Conservation (phyloP, 495 filamentous ascomycete genomes). For the Penicillium verhagenii region DNA sequence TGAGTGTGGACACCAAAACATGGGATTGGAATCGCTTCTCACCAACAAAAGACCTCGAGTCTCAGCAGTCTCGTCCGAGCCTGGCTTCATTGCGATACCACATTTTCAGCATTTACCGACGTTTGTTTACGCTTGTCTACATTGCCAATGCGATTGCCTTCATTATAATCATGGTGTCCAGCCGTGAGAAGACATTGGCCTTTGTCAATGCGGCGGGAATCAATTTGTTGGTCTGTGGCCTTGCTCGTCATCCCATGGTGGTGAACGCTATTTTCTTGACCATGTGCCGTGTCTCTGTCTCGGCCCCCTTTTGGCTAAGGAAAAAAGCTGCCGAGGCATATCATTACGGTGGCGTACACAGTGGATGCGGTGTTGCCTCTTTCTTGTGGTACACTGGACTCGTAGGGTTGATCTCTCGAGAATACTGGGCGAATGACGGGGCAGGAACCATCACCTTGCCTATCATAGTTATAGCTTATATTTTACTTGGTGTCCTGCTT, state of each 20-base stretch:
- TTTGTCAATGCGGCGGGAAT: slow-evolving; percentile 39
- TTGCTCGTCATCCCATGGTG: slow-evolving; percentile 66
- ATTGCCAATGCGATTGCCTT: slow-evolving; percentile 40
- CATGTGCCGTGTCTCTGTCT: slow-evolving; percentile 50
- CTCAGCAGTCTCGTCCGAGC: background rate
- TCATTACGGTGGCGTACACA: slow-evolving; percentile 69
- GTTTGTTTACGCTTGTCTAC: slow-evolving; percentile 38
- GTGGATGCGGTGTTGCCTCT: slow-evolving; percentile 60
- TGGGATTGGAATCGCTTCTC: slow-evolving; percentile 3
- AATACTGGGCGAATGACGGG: slow-evolving; percentile 18
- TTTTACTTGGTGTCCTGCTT: background rate
- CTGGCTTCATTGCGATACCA: slow-evolving; percentile 22
- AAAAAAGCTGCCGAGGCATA: slow-evolving; percentile 63
- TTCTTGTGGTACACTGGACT: slow-evolving; percentile 63
- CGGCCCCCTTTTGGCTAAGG: slow-evolving; percentile 56
- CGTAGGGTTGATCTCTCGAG: slow-evolving; percentile 39
- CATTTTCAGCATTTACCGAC: slow-evolving; percentile 29
- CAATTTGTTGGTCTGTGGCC: slow-evolving; percentile 41
- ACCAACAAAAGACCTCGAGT: background rate
- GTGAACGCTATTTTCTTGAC: slow-evolving; percentile 64
- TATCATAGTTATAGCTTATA: background rate
- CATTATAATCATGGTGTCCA: slow-evolving; percentile 26
- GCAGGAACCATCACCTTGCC: background rate
- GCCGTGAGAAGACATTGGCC: slow-evolving; percentile 12
- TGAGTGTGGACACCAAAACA: background rate